A percentile compares a stretch with the other conserved stretches of the same genome.
These are phyloP conservation scores for Termitomyces sp. DNA, from an alignment of 768 basidiomycete genomes.

Conservation along the genomic window DNA sequence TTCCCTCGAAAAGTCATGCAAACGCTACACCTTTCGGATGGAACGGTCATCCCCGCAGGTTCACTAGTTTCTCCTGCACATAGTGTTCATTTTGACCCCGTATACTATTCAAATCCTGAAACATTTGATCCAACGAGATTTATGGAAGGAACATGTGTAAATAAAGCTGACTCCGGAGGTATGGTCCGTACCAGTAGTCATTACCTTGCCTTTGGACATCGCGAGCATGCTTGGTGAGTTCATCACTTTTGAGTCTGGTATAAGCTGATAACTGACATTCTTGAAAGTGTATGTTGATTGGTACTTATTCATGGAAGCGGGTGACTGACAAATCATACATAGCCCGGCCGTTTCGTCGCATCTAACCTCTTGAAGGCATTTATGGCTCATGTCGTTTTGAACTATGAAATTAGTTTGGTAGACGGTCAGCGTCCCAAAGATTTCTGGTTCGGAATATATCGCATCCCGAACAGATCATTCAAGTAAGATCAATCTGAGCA, in stretches of 20 bases:
- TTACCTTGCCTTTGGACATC: neutral
- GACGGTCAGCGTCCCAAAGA: neutral
- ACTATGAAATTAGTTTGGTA: neutral
- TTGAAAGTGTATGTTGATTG: neutral
- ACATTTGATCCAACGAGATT: neutral
- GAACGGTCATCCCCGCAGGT: neutral
- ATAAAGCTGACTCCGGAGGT: neutral
- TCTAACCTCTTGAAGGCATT: neutral
- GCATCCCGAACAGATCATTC: no score
- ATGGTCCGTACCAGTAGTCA: neutral
- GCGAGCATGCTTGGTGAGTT: neutral
- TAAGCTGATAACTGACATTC: neutral
- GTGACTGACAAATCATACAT: neutral
- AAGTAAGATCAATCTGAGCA: no score
- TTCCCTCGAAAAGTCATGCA: neutral
- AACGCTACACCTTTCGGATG: neutral
- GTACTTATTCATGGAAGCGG: no score
- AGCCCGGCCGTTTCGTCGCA: neutral
- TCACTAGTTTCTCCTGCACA: neutral
- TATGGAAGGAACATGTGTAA: neutral
- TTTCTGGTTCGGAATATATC: neutral
- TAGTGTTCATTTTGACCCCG: neutral
- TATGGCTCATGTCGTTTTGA: neutral
- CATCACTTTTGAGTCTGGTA: neutral
- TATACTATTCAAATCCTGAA: neutral